Percentiles rank a stretch among this genome's conserved stretches.
These are phyloP conservation scores for Anisodus acutangulus DNA, from an alignment of 257 asterid genomes.

Conservation along the genomic window DNA sequence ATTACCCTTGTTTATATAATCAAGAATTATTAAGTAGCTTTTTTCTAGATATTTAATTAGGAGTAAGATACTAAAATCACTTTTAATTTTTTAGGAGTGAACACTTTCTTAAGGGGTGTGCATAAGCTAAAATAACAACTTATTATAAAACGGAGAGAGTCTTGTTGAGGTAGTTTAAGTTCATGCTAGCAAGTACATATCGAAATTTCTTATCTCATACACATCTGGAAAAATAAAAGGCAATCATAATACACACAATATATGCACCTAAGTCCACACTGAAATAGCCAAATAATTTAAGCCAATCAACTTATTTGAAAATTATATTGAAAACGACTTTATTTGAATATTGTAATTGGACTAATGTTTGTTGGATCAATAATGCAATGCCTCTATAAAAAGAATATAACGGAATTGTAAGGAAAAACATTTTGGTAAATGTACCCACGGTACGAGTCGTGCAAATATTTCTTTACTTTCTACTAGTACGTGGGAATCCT, in stretches of 20 bases:
- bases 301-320: background rate
- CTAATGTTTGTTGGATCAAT: conserved; percentile 28
- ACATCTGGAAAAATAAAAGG: background rate
- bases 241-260: too few species aligned
- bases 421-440: background rate
- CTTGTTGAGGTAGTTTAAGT: too few species aligned
- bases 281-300: background rate
- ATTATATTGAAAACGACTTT: conserved; percentile 1
- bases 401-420: background rate
- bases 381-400: background rate
- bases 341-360: conserved; percentile 25
- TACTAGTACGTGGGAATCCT: background rate
- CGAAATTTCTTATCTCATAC: background rate
- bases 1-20: too few species aligned
- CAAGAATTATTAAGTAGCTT: too few species aligned
- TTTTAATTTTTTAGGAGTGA: too few species aligned
- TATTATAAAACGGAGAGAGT: too few species aligned
- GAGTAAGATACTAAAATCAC: too few species aligned
- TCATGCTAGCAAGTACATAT: background rate
- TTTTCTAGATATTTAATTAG: too few species aligned
- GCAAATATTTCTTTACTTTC: background rate
- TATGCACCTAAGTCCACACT: background rate
- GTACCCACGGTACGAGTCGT: conserved; percentile 4
- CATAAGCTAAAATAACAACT: too few species aligned
- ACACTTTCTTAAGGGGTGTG: too few species aligned